Conservation (phyloP, 768 basidiomycete genomes). For the Amanita subjunquillea region DNA sequence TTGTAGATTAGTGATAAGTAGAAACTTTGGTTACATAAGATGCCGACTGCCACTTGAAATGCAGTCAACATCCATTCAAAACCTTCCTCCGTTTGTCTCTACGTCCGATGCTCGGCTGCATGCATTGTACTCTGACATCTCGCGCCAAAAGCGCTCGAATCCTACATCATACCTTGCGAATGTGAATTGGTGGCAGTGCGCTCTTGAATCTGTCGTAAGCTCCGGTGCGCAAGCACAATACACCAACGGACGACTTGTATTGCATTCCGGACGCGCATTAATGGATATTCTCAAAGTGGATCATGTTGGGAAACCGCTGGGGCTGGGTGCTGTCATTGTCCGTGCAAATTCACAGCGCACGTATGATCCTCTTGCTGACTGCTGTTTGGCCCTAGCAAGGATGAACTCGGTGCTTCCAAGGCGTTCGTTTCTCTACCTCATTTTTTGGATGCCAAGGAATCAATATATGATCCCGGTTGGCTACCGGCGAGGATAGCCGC, state of each 20-base stretch:
- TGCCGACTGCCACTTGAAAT: conserved; percentile 2
- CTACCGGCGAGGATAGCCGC: conserved; percentile 60
- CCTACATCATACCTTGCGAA: conserved; percentile 74
- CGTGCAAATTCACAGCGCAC: conserved; percentile 21
- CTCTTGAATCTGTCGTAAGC: conserved; percentile 50
- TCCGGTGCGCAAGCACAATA: conserved; percentile 37
- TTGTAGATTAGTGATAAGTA: conserved; percentile 9
- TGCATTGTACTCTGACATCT: conserved; percentile 82
- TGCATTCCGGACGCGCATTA: conserved; percentile 44
- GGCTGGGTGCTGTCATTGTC: conserved; percentile 64
- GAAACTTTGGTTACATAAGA: neutral
- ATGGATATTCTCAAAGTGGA: conserved; percentile 53
- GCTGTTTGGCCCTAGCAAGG: conserved; percentile 45
- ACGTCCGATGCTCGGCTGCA: conserved; percentile 51
- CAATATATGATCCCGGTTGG: conserved; percentile 63
- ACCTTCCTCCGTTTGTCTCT: conserved; percentile 35
- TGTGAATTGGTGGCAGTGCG: conserved; percentile 79
- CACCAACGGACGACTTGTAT: conserved; percentile 40
- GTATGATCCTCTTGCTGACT: conserved; percentile 13
- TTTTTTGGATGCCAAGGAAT: conserved; percentile 45
- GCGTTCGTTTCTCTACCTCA: conserved; percentile 36
- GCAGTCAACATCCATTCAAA: conserved; percentile 12
- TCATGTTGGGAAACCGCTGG: conserved; percentile 67
- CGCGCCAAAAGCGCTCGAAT: conserved; percentile 76
- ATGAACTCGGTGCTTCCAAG: conserved; percentile 44